phyloP scores from a whole-genome alignment of 305 asterid genomes.

The Fraxinus xanthoxyloides region DNA sequence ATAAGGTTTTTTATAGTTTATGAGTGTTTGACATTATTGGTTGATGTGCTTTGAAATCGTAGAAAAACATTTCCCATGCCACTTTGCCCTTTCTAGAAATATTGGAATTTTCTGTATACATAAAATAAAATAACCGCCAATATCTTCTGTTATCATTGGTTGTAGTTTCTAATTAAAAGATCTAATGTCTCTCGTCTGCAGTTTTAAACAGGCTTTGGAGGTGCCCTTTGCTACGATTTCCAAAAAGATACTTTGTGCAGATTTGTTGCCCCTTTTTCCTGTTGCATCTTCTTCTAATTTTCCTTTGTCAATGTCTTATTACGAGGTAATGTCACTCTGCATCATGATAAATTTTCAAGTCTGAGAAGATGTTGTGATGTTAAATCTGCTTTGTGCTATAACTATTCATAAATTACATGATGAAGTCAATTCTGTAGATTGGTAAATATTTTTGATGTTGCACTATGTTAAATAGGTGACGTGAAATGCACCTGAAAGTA shows the following conservation, averaged over 20 bases:
- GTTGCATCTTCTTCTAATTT: conserved; percentile 42
- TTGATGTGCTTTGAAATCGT: neutral
- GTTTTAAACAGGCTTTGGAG: conserved; percentile 87
- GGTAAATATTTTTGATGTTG: neutral
- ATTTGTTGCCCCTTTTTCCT: conserved; percentile 85
- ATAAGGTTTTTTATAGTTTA: conserved; percentile 1
- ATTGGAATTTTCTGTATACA: conserved; percentile 2
- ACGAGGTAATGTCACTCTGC: conserved; percentile 55
- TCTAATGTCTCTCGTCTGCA: conserved; percentile 35
- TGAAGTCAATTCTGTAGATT: neutral
- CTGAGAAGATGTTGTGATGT: conserved; percentile 2
- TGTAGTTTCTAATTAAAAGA: conserved; percentile 22
- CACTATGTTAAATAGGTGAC: neutral
- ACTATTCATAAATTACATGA: neutral
- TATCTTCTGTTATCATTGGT: neutral
- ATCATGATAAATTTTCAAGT: neutral
- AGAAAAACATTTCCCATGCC: neutral
- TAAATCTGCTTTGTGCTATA: conserved; percentile 5
- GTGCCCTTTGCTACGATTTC: conserved; percentile 87
- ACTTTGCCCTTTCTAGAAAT: neutral
- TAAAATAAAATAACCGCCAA: neutral
- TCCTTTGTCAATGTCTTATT: conserved; percentile 72
- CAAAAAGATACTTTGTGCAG: conserved; percentile 65
- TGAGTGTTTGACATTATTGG: neutral
- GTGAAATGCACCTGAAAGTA: neutral